Conservation (phyloP, 805 yeast genomes). For the Nakazawaea peltata region DNA sequence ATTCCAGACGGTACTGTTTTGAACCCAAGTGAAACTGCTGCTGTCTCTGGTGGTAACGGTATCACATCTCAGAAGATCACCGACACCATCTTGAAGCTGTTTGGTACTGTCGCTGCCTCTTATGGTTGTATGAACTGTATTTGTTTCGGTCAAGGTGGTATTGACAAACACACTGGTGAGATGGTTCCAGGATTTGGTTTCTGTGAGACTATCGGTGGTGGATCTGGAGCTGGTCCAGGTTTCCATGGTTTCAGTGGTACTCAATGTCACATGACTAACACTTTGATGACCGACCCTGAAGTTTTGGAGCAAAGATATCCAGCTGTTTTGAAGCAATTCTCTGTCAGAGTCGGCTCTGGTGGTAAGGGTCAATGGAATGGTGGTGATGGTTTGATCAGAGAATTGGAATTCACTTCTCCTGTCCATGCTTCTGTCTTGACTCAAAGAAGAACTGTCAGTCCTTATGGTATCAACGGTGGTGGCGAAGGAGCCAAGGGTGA, state of each 20-base stretch:
- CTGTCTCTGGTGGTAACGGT: constrained; percentile 39
- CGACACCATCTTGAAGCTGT: constrained; percentile 75
- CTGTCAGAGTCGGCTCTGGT: constrained; percentile 37
- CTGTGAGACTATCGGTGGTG: constrained; percentile 50
- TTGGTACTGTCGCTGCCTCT: constrained; percentile 77
- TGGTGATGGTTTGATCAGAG: constrained; percentile 45
- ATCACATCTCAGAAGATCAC: constrained; percentile 85
- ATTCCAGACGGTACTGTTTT: constrained; percentile 26
- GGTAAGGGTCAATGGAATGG: constrained; percentile 42
- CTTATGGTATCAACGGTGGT: constrained; percentile 51
- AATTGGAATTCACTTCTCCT: constrained; percentile 33
- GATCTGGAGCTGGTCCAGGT: constrained; percentile 43
- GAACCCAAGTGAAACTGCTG: constrained; percentile 38
- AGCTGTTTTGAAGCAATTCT: constrained; percentile 35
- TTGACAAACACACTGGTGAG: constrained; percentile 28
- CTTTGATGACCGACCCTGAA: constrained; percentile 49
- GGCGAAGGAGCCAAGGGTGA: constrained; percentile 41
- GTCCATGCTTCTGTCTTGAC: constrained; percentile 36
- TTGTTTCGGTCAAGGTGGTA: constrained; percentile 72
- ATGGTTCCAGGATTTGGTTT: constrained; percentile 41
- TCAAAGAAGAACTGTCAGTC: constrained; percentile 45
- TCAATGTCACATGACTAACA: constrained; percentile 47
- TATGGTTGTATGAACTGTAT: constrained; percentile 88
- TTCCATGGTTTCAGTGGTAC: constrained; percentile 37
- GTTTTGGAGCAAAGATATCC: constrained; percentile 46